phyloP scores from a whole-genome alignment of 306 rosid species.

The Erythrophleum fordii region DNA sequence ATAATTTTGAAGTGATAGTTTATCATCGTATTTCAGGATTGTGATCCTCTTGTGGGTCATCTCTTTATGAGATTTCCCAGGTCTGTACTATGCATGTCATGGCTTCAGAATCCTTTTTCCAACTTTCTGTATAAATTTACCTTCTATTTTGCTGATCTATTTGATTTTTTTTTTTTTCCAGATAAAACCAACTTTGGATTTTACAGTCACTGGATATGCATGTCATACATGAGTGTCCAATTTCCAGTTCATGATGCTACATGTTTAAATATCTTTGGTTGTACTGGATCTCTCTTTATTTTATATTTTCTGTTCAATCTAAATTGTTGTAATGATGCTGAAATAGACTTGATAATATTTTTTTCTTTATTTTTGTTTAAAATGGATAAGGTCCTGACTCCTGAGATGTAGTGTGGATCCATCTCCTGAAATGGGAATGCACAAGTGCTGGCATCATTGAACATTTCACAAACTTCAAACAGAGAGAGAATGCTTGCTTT shows the following conservation, averaged over 20 bases:
- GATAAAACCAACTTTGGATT: neutral
- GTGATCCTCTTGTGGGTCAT: too few species aligned
- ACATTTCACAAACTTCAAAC: too few species aligned
- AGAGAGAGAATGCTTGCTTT: constrained; percentile 43
- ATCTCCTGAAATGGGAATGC: neutral
- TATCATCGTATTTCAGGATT: too few species aligned
- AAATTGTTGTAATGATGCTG: neutral
- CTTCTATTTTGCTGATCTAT: too few species aligned
- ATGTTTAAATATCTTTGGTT: neutral
- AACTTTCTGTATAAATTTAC: neutral
- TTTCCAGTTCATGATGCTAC: neutral
- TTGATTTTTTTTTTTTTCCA: too few species aligned
- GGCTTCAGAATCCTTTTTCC: neutral
- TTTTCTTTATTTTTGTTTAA: neutral
- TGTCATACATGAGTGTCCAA: neutral
- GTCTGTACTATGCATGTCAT: neutral
- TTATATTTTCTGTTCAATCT: neutral
- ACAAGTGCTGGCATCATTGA: neutral
- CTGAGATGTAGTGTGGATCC: neutral
- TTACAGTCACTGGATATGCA: neutral
- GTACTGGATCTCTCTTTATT: neutral
- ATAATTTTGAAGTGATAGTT: too few species aligned
- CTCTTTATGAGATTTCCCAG: too few species aligned
- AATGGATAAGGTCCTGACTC: neutral
- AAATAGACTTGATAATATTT: neutral